phyloP scores from a whole-genome alignment of 1,139 yeast genomes.

The Eremothecium sinecaudum region DNA sequence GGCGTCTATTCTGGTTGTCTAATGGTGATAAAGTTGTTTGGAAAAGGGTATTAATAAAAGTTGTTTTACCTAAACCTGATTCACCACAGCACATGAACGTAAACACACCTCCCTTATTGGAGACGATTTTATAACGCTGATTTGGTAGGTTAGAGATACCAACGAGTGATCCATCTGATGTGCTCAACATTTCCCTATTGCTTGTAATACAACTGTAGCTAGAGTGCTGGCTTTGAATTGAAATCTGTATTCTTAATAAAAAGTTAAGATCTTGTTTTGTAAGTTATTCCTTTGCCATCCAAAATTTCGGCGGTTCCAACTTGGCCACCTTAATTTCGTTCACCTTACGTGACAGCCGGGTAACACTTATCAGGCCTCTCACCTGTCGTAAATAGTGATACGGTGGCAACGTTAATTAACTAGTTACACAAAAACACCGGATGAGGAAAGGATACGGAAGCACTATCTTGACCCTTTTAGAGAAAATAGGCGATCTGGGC shows the following conservation, averaged over 20 bases:
- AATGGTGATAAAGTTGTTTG: conserved; percentile 42
- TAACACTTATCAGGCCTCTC: too few species aligned
- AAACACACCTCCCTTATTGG: conserved; percentile 80
- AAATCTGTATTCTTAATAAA: not conserved
- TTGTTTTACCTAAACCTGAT: conserved; percentile 88
- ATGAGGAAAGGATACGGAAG: too few species aligned
- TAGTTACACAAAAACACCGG: too few species aligned
- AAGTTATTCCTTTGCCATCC: conserved; percentile 5
- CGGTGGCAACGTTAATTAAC: too few species aligned
- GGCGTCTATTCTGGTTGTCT: conserved; percentile 23
- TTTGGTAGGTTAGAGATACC: conserved; percentile 90
- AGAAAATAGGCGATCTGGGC: too few species aligned
- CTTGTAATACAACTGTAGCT: not conserved
- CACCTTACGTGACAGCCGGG: conserved; percentile 5
- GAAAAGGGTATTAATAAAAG: conserved; percentile 86
- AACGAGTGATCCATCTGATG: conserved; percentile 27
- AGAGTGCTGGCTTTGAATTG: not conserved
- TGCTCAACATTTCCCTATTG: conserved; percentile 3
- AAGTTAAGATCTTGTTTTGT: conserved; percentile 3
- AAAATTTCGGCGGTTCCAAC: not conserved
- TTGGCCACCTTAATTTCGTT: not conserved
- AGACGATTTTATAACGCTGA: conserved; percentile 87
- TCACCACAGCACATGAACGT: conserved; percentile 96
- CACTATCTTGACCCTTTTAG: too few species aligned
- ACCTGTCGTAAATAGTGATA: too few species aligned